A percentile compares a stretch with the other conserved stretches of the same genome.
phyloP scores from a whole-genome alignment of 2,329 filamentous ascomycete species.

The Neodidymelliopsis sp. region DNA sequence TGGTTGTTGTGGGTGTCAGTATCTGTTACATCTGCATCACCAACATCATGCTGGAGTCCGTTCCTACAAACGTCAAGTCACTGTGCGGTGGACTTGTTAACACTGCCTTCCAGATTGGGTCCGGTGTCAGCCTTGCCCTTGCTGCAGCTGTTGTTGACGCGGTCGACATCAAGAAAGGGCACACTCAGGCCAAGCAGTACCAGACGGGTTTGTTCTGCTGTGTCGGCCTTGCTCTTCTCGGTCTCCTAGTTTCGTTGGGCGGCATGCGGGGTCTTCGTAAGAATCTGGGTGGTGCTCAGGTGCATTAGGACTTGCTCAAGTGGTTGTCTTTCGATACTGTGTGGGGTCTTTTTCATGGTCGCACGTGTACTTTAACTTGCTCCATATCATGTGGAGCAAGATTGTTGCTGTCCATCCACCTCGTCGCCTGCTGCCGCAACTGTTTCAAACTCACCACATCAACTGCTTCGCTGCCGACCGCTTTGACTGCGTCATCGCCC shows the following conservation, averaged over 20 bases:
- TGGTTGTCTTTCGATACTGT: too few relatives aligned
- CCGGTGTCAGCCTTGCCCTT: slow-evolving; percentile 8
- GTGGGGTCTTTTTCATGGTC: too few relatives aligned
- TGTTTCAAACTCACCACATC: too few relatives aligned
- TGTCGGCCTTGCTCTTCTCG: slow-evolving; percentile 5
- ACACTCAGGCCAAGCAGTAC: slow-evolving; percentile 9
- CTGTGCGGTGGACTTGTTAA: slow-evolving; percentile 11
- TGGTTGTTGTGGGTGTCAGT: slow-evolving; percentile 8
- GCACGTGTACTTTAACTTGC: too few relatives aligned
- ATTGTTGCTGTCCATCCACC: too few relatives aligned
- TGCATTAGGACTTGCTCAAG: neutral
- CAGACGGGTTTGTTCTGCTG: slow-evolving; percentile 12
- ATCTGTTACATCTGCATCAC: slow-evolving; percentile 14
- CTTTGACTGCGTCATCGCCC: too few relatives aligned
- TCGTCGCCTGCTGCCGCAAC: too few relatives aligned
- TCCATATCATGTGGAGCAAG: too few relatives aligned
- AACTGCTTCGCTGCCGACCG: too few relatives aligned
- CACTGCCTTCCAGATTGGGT: slow-evolving; percentile 11
- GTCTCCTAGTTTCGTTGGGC: neutral
- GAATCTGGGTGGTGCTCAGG: slow-evolving; percentile 4
- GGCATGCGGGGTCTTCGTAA: slow-evolving; percentile 11
- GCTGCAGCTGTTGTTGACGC: slow-evolving; percentile 10
- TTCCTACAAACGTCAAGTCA: slow-evolving; percentile 9
- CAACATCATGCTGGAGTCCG: slow-evolving; percentile 15
- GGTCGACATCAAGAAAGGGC: slow-evolving; percentile 13